Evolutionary conservation across 495 filamentous ascomycete species (phyloP).

Genomic region (Hypoxylon lenormandii): DNA sequence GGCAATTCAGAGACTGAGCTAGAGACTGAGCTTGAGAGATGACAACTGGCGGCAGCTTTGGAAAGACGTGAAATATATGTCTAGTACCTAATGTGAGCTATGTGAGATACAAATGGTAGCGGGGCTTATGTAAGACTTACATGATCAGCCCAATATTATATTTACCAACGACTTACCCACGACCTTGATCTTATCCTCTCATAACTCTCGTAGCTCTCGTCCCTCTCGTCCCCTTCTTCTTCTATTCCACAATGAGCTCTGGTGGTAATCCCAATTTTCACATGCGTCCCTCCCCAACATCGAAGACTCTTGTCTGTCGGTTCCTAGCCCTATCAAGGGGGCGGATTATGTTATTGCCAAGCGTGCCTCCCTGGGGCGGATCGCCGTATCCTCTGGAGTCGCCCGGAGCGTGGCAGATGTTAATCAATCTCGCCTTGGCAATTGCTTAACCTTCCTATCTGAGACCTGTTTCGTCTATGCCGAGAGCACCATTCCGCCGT

Average conservation of each 20-base stretch:
- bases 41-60: too few relatives aligned
- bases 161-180: too few relatives aligned
- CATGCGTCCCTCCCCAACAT: background rate
- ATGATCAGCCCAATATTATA: too few relatives aligned
- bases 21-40: too few relatives aligned
- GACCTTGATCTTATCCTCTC: too few relatives aligned
- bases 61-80: too few relatives aligned
- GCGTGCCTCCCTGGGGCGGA: slow-evolving; percentile 26
- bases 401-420: slow-evolving; percentile 15
- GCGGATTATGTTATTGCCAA: slow-evolving; percentile 9
- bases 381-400: slow-evolving; percentile 10
- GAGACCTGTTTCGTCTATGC: slow-evolving; percentile 4
- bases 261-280: background rate
- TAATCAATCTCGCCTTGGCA: slow-evolving; percentile 37
- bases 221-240: too few relatives aligned
- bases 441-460: slow-evolving; percentile 46
- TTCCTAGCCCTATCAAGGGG: slow-evolving; percentile 18
- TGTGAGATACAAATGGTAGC: too few relatives aligned
- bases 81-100: too few relatives aligned
- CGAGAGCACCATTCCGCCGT: slow-evolving; percentile 27
- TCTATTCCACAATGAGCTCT: background rate
- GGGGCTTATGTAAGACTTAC: too few relatives aligned
- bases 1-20: too few relatives aligned
- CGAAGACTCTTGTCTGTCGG: background rate
- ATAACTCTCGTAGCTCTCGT: too few relatives aligned